Evolutionary conservation across 1,284 basidiomycete species (phyloP), one percentile per base, ranked within the genome.

Genomic region (Leccinum proliferum): DNA sequence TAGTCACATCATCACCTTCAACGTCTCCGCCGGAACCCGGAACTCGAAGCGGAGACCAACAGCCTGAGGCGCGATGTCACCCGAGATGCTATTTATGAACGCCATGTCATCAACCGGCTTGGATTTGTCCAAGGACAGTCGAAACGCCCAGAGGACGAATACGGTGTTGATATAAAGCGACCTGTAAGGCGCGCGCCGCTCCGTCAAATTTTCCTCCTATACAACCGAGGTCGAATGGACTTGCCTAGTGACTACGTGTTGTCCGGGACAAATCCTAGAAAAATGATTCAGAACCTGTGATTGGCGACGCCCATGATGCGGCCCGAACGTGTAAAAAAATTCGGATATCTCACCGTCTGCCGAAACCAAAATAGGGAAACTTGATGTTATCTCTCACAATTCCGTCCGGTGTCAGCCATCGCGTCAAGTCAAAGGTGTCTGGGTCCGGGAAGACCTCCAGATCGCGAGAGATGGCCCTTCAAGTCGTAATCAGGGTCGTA

Each of bases 131-230:
- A 62, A 12, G 1, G 60, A 63, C 39, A 67, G 29, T 15, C 18
- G 48, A 8, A 70, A 69, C 15, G 63, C 43, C 65, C 69, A 70
- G 2, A 68, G 52, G 39, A 58, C 15, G 35, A 65, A 39, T 9
- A 48, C 18, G 1, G 37, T 43, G 18, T 60, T 69, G 57, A 67
- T 63, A 52, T 62, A 69, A 34, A 69, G 3, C 12, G 62, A 70
- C 25, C 61, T 67, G 41, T 41, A 32, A 32, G 21, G 15, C 29
- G 14, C 3, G 7, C 39, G 25, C n/a, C 5, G 15, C 32, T 34
- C 29, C 10, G 11, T 67, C 21, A 62, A 25, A 29, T 29, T 34
- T 2, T 11, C 8, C 15, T 32, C 1, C 1, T 41, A 41, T 35
- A 32, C 5, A 29, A 52, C n/a, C 15, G 34, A 5, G 1, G 32